A percentile compares a stretch with the other conserved stretches of the same genome.
Evolutionary conservation across 306 rosid genomes (phyloP).

Genomic region (Alnus glutinosa): DNA sequence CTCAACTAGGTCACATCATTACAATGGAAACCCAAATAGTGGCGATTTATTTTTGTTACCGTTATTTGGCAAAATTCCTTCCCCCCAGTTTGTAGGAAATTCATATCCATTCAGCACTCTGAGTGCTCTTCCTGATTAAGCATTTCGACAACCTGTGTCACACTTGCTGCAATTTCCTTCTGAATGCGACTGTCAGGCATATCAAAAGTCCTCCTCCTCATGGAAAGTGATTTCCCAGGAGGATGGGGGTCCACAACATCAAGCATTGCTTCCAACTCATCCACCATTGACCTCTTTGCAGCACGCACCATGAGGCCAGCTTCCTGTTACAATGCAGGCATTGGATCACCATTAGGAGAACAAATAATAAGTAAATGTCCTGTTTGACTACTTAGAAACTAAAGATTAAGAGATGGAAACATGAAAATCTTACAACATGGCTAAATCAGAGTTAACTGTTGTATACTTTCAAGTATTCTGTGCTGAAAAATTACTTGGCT

Average conservation of each 20-base stretch:
- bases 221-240: constrained; percentile 56
- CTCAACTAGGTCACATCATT: constrained; percentile 30
- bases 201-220: constrained; percentile 79
- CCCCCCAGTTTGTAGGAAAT: constrained; percentile 5
- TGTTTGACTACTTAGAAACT: not conserved
- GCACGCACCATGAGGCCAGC: constrained; percentile 68
- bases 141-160: constrained; percentile 78
- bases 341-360: not conserved
- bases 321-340: constrained; percentile 45
- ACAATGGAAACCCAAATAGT: constrained; percentile 30
- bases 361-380: not conserved
- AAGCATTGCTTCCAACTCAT: constrained; percentile 93
- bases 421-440: not conserved
- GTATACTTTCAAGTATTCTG: not conserved
- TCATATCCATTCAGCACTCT: too few species aligned
- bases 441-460: not conserved
- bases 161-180: constrained; percentile 86
- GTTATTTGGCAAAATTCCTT: constrained; percentile 11
- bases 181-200: constrained; percentile 76
- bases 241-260: constrained; percentile 92
- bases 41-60: constrained; percentile 8
- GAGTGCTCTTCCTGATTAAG: constrained; percentile 66
- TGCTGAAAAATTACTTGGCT: not conserved
- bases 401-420: not conserved
- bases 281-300: constrained; percentile 80